A percentile compares a stretch with the other conserved stretches of the same genome.
Conservation (phyloP, 2,329 filamentous ascomycete species). For the Fusarium sp. region DNA sequence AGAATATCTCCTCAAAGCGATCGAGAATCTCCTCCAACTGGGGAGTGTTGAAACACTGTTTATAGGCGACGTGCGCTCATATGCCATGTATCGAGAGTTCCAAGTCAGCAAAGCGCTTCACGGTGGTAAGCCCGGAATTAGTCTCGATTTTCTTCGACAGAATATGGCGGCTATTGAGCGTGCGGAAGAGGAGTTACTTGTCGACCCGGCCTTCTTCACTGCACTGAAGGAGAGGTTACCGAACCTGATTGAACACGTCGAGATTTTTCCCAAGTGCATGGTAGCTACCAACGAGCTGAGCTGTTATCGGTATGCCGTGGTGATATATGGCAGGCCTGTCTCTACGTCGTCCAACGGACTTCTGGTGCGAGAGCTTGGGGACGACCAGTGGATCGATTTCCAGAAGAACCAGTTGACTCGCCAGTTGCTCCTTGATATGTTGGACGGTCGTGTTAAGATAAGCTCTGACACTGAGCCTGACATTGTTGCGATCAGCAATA, state of each 20-base stretch:
- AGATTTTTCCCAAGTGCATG: slow-evolving; percentile 47
- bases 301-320: slow-evolving; percentile 45
- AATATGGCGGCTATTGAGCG: slow-evolving; percentile 23
- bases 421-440: neutral
- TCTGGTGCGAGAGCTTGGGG: slow-evolving; percentile 10
- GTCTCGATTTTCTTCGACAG: neutral
- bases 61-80: slow-evolving; percentile 42
- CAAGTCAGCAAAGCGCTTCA: slow-evolving; percentile 25
- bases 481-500: slow-evolving; percentile 38
- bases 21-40: slow-evolving; percentile 29
- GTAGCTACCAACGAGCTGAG: slow-evolving; percentile 47
- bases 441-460: neutral
- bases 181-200: slow-evolving; percentile 38
- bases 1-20: slow-evolving; percentile 38
- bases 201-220: slow-evolving; percentile 46
- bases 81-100: slow-evolving; percentile 36
- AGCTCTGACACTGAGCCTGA: neutral
- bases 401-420: slow-evolving; percentile 4
- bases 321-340: slow-evolving; percentile 32
- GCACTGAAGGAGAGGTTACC: slow-evolving; percentile 22
- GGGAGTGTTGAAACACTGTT: slow-evolving; percentile 23
- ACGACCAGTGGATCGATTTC: slow-evolving; percentile 39
- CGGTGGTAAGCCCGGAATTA: neutral
- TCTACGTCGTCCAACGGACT: neutral
- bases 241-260: slow-evolving; percentile 41